Percentiles rank a stretch among this genome's conserved stretches.
phyloP scores from a whole-genome alignment of 768 basidiomycete genomes.

The Leccinum arenicola region DNA sequence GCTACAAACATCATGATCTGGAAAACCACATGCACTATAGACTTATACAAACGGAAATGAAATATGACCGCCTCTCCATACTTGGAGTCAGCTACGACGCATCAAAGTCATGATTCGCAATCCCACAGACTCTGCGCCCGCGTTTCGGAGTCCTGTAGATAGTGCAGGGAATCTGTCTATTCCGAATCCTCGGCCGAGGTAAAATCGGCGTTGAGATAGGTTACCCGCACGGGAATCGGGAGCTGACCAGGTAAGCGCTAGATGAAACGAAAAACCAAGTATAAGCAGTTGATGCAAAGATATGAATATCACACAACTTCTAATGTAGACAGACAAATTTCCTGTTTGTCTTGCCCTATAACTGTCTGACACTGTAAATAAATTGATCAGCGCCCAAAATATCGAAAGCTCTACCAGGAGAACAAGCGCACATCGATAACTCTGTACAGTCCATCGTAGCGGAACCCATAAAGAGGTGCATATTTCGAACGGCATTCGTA shows the following conservation, averaged over 20 bases:
- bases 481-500: slow-evolving; percentile 19
- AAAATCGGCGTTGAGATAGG: not conserved
- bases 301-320: slow-evolving; percentile 12
- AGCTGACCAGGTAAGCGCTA: slow-evolving; percentile 29
- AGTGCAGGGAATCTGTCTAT: not conserved
- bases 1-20: not conserved
- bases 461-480: slow-evolving; percentile 24
- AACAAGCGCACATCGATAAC: slow-evolving; percentile 16
- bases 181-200: not conserved
- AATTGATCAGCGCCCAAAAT: not conserved
- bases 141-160: not conserved
- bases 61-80: not conserved
- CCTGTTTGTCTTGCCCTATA: slow-evolving; percentile 4
- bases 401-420: not conserved
- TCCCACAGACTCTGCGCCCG: not conserved
- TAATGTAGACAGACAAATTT: slow-evolving; percentile 26
- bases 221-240: slow-evolving; percentile 13
- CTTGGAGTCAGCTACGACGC: not conserved
- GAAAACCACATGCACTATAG: not conserved
- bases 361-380: slow-evolving; percentile 22
- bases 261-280: not conserved
- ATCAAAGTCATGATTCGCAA: not conserved
- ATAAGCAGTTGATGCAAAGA: not conserved
- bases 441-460: slow-evolving; percentile 33
- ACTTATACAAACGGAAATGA: not conserved